A percentile compares a stretch with the other conserved stretches of the same genome.
These are phyloP conservation scores for Tetradesmus obliquus DNA, from an alignment of 139 green algal species.

Conservation along the genomic window DNA sequence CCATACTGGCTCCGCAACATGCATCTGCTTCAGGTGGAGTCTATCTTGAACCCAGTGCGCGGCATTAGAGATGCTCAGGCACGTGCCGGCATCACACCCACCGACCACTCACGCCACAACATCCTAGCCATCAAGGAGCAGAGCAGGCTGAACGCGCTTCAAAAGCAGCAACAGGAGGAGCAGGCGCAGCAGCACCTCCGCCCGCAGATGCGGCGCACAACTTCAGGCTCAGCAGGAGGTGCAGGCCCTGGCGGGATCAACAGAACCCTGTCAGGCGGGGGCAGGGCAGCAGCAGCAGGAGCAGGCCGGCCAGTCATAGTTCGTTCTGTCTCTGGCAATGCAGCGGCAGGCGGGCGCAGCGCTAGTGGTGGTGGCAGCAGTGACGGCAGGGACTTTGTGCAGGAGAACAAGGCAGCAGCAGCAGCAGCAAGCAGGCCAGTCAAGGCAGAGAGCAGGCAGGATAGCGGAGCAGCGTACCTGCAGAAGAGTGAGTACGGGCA, in stretches of 20 bases:
- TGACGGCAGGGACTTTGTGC: constrained; percentile 58
- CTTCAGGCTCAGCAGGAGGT: neutral
- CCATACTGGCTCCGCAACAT: neutral
- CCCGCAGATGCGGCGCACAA: constrained; percentile 14
- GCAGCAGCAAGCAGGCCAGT: constrained; percentile 27
- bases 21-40: constrained; percentile 56
- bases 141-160: constrained; percentile 64
- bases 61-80: constrained; percentile 62
- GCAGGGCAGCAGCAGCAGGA: neutral
- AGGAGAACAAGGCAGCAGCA: constrained; percentile 58
- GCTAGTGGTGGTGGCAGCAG: neutral
- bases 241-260: neutral
- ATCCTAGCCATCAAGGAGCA: constrained; percentile 63
- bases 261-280: neutral
- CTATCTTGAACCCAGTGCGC: constrained; percentile 67
- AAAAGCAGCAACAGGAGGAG: constrained; percentile 32
- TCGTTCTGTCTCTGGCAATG: neutral
- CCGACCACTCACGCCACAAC: constrained; percentile 68
- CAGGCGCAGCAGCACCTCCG: neutral
- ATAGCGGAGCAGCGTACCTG: constrained; percentile 41
- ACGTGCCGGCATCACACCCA: constrained; percentile 64
- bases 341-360: neutral
- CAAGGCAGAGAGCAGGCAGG: constrained; percentile 25
- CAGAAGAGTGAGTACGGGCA: constrained; percentile 65
- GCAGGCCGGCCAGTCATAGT: neutral